Base-by-base conservation (phyloP, 306 rosid species). In the Cucurbita argyrosperma region DNA sequence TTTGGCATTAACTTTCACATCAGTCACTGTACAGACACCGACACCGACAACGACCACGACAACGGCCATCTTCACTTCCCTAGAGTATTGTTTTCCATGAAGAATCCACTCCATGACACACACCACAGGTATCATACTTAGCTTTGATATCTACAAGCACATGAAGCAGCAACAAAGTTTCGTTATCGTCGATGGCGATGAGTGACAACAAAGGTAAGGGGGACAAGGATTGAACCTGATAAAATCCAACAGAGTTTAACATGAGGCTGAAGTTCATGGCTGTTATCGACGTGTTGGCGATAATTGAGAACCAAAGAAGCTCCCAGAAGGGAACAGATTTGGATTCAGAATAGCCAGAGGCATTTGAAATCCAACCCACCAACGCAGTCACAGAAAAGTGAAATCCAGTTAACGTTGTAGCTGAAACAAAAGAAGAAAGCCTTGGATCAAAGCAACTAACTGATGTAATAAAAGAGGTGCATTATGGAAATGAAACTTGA, bases 81-180 rank as follows among this genome's bases (percentile, higher is more conserved):
- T 81, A 65, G 89, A 81, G 61, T 71, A 86, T 8, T 81, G 82
- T 63, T 86, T 86, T 30, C 82, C 82, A 72, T 86, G 87, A 43
- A 86, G 76, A 67, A 86, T 86, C 87, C 87, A 83, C 47, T 86
- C 89, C 85, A 86, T 72, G 26, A 86, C 74, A 67, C 87, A 86
- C 14, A 86, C 89, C 66, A 86, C 89, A 0, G 87, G 89, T 71
- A 86, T 83, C 87, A 86, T 81, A 82, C 89, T 86, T 68, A 86
- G 67, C 67, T 83, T 86, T 4, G 87, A 86, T 70, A 85, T 85
- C 89, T 85, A 53, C 77, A 72, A 49, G 54, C 77, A 38, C 14
- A 39, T 16, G 8, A 56, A 19, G 12, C 40, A 15, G 58, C 39
- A 46, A 58, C 38, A 49, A 64, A 55, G 65, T 30, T 43, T 37